Evolutionary conservation across 2,329 filamentous ascomycete genomes (phyloP), one percentile per base, ranked within the genome.

Genomic region (Nigrograna mackinnonii): DNA sequence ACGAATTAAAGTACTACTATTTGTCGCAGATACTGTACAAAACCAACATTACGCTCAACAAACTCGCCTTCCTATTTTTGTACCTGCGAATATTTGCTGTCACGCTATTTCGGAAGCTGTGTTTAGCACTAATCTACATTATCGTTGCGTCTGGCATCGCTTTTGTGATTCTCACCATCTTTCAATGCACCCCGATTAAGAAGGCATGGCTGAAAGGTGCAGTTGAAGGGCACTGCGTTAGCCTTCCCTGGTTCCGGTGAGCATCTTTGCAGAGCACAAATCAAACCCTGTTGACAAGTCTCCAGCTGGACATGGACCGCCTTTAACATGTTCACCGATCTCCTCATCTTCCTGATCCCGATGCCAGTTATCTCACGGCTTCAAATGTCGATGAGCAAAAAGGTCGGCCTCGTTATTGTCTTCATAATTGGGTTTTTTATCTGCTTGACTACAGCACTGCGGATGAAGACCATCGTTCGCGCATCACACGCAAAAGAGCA

Each of bases 11-110:
- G 47, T 41, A 45, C 37, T 50, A 45, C 41, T 50, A 43, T 31
- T 36, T 48, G 14, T 46, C 43, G n/a, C 44, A 50, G 21, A 45
- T 50, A 22, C 22, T 44, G 38, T 50, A 50, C 42, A 48, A 47
- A 26, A 36, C 35, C 20, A 41, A 40, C 39, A 48, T 47, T 24
- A 35, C 34, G 17, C 36, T 50, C 30, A 50, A 45, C 45, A 50
- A 50, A 35, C 41, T 50, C n/a, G 44, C 47, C 13, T 47, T 50
- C 34, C 39, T 50, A 18, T 41, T 48, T 9, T 39, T 50, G 17
- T 50, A 50, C 39, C 47, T 50, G 19, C 44, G 47, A 22, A 35
- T 50, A 22, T 50, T 50, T 38, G 22, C 35, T 13, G 22, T 43
- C n/a, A 18, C 32, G 13, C 16, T 14, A 7, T 50, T 50, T 39